These are phyloP conservation scores for Phytophthora pinifolia DNA, from an alignment of 352 stramenopile species.

Conservation along the genomic window DNA sequence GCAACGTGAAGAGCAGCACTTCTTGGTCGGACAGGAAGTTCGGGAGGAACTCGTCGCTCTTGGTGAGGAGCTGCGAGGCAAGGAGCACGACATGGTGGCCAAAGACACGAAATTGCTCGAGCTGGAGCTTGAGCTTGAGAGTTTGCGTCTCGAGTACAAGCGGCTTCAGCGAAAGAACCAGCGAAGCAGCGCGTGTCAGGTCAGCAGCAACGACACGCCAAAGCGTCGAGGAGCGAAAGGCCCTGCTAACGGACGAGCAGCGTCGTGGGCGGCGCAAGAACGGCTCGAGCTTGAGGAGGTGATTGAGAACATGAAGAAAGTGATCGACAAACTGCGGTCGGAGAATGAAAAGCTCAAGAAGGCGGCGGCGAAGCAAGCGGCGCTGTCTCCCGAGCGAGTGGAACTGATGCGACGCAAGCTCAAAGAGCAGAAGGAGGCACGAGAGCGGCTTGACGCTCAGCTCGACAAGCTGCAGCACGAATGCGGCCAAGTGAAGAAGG, in stretches of 20 bases:
- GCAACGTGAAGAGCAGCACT: conserved; percentile 51
- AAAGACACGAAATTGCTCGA: conserved; percentile 72
- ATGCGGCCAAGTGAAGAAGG: conserved; percentile 45
- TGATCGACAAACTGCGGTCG: conserved; percentile 72
- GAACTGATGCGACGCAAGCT: conserved; percentile 48
- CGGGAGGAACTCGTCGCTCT: conserved; percentile 44
- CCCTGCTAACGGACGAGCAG: conserved; percentile 4
- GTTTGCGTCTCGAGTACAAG: conserved; percentile 56
- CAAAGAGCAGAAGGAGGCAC: conserved; percentile 44
- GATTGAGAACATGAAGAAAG: conserved; percentile 81
- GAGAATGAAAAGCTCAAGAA: conserved; percentile 71
- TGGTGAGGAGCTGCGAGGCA: conserved; percentile 45
- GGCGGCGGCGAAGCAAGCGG: conserved; percentile 26
- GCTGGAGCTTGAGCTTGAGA: conserved; percentile 72
- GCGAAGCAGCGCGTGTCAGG: background rate
- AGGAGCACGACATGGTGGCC: conserved; percentile 50
- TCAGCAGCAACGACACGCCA: conserved; percentile 7
- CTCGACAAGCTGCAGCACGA: conserved; percentile 44
- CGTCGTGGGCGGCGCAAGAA: conserved; percentile 34
- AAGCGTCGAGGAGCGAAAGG: conserved; percentile 15
- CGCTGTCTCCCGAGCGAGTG: conserved; percentile 41
- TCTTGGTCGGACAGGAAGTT: conserved; percentile 44
- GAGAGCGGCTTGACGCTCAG: conserved; percentile 39
- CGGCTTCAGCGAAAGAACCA: conserved; percentile 50
- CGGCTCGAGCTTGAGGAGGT: conserved; percentile 70